Evolutionary conservation across 352 stramenopile genomes (phyloP), one percentile per base, ranked within the genome.

Genomic region (Phytophthora pini): DNA sequence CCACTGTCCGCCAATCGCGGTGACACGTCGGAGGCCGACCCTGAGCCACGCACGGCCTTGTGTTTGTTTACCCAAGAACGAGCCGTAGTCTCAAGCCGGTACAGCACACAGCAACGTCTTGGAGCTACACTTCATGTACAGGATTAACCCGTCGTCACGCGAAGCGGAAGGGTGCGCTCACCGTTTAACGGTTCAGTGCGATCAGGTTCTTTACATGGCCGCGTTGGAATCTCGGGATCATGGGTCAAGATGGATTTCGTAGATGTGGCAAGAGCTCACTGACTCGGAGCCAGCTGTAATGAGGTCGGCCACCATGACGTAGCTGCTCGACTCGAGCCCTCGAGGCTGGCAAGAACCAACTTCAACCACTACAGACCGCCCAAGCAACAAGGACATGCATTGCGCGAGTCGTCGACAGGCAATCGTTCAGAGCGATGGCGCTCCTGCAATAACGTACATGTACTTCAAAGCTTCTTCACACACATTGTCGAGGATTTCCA

Each of bases 1-100:
- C 49, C 34, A 56, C 49, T 56, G 34, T 56, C 49, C 32, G 32
- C 31, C 48, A 56, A 56, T 24, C 34, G 46, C 48, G 48, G 48
- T 55, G 48, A 55, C 31, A 55, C 29, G 17, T 22, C 31, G 7
- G 47, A 48, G 27, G 9, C 2, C 20, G 11, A 20, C 43, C 6
- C 8, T 49, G 43, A 49, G 10, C 31, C 31, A 36, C 31, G 31
- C 31, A 36, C 31, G 31, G 31, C 31, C 31, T 36, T 36, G 31
- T 36, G 31, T 36, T 36, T 36, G 31, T 34, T 34, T 34, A 13
- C 31, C 31, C 31, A 36, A 36, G 31, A 36, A 36, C 1, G 31
- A 36, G 8, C 7, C 8, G 31, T 36, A 36, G 31, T 9, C 31
- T 12, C 4, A 9, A 36, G 31, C 31, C 11, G 31, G 2, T 11